Evolutionary conservation across 306 rosid genomes (phyloP), one percentile per base, ranked within the genome.

Genomic region (Echinosophora koreensis): DNA sequence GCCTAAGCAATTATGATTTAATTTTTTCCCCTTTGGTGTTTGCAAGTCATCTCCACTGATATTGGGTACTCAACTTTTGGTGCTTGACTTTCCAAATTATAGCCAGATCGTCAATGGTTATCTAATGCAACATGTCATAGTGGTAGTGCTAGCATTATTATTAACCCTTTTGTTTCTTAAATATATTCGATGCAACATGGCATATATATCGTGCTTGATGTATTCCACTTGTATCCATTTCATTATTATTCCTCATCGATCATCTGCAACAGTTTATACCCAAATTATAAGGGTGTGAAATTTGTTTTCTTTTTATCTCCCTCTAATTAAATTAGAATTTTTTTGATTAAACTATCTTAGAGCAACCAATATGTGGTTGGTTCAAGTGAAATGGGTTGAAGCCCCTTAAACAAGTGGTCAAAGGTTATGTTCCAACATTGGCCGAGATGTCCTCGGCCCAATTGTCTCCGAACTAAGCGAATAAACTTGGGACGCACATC

Each of bases 51-150:
- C 11, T 38, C 74, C 73, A 67, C 56, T 37, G 5, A 71, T 14
- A 8, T 68, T 59, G 50, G 47, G 47, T 49, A 38, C 69, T 54
- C 39, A 37, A 62, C 30, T 30, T 66, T 16, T 28, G 46, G 54
- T 44, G 35, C 6, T 41, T 61, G 83, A 39, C 66, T 46, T 46
- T 63, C 2, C 34, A 44, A 76, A 76, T 52, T 32, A 12, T 28
- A 60, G 30, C 27, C 42, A 39, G 35, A 42, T 63, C 63, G 54
- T 28, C 34, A 67, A 58, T 81, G 62, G 63, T 59, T 35, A 58
- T 61, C 6, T 68, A 52, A 38, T 59, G 66, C 66, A 63, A 76
- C 52, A 44, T 55, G 72, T 18, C 62, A 73, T 66, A 82, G 54
- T 39, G 69, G 27, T 11, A 75, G 62, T 39, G 69, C 55, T 35